Evolutionary conservation across 495 filamentous ascomycete genomes (phyloP).

Genomic region (Barbatosphaeria neglecta): DNA sequence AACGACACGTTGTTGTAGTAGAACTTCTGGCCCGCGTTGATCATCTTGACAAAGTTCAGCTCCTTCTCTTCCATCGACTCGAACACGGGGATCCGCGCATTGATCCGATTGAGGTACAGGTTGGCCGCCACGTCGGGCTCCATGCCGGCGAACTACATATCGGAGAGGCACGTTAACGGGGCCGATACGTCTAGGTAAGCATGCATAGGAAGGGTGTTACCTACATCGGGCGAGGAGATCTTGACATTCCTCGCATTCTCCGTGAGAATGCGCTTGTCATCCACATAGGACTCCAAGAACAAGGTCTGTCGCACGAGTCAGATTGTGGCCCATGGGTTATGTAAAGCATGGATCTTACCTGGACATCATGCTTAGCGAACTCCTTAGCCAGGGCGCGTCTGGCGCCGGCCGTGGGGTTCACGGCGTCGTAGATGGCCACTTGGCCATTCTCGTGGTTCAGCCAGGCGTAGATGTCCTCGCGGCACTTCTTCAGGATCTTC

Average conservation of each 20-base stretch:
- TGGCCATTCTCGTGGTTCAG: constrained; percentile 95
- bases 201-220: constrained; percentile 13
- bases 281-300: constrained; percentile 92
- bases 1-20: constrained; percentile 93
- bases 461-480: constrained; percentile 94
- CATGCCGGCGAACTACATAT: constrained; percentile 80
- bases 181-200: background rate
- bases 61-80: constrained; percentile 93
- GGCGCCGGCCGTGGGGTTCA: constrained; percentile 83
- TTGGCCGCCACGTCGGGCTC: constrained; percentile 79
- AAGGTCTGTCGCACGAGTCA: constrained; percentile 50
- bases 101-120: constrained; percentile 80
- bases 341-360: constrained; percentile 38
- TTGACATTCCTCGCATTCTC: constrained; percentile 97
- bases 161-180: background rate
- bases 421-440: constrained; percentile 97
- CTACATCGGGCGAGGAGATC: constrained; percentile 91
- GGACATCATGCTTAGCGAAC: constrained; percentile 89
- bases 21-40: constrained; percentile 87
- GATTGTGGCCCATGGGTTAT: background rate
- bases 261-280: constrained; percentile 85
- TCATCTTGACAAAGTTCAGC: constrained; percentile 98
- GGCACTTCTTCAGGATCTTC: constrained; percentile 94
- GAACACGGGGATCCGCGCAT: constrained; percentile 84
- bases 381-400: constrained; percentile 83